Conservation (phyloP, 1,139 yeast species). For the Pneumocystis murina region DNA sequence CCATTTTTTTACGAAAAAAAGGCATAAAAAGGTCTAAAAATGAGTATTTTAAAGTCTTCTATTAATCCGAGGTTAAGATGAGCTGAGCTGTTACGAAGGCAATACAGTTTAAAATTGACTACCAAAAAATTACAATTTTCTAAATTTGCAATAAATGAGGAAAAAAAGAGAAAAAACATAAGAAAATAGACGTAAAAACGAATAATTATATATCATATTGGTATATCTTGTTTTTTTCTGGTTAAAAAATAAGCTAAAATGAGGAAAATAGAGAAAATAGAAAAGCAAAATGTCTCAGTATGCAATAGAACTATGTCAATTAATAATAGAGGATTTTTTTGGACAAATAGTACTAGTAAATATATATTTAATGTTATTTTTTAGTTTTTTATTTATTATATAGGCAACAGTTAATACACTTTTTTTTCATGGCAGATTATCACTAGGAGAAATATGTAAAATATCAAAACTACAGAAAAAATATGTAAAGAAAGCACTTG, state of each 20-base stretch:
- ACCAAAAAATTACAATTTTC: no score
- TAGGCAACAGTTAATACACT: slow-evolving; percentile 22
- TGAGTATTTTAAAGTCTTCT: background rate
- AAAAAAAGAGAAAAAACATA: no score
- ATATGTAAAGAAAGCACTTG: slow-evolving; percentile 26
- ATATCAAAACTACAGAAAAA: slow-evolving; percentile 20
- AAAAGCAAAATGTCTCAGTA: slow-evolving; percentile 3
- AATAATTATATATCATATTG: background rate
- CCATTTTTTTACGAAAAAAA: background rate
- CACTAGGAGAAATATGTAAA: slow-evolving; percentile 22
- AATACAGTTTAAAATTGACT: no score
- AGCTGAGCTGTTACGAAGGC: background rate
- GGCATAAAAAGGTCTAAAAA: background rate
- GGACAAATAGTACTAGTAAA: slow-evolving; percentile 25
- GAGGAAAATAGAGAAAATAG: background rate
- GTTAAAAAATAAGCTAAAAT: background rate
- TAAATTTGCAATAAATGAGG: no score
- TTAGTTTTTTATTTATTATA: background rate
- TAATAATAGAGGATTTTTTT: slow-evolving; percentile 24
- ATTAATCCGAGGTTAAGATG: no score
- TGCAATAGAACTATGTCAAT: slow-evolving; percentile 23
- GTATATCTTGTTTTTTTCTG: background rate
- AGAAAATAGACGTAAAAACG: no score
- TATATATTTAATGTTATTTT: background rate
- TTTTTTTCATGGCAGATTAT: slow-evolving; percentile 25